Base-by-base conservation (phyloP, 2,329 filamentous ascomycete species). In the Blastomyces parvus region DNA sequence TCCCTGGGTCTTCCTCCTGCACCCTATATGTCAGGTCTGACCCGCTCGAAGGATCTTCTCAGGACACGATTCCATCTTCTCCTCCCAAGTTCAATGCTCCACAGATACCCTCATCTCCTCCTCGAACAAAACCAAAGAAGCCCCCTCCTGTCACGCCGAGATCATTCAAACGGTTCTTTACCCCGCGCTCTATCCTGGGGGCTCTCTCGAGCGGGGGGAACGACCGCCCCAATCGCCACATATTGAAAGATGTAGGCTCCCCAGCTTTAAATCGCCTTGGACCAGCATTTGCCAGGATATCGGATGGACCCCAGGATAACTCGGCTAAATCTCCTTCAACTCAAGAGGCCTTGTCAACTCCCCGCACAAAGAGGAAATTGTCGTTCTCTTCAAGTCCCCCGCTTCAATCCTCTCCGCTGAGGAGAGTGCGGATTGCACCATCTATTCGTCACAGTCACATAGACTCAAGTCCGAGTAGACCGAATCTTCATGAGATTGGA, bases 91-190 rank as follows among this genome's bases (percentile, higher is more conserved):
- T 66, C 56, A 62, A 59, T 60, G 63, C 60, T 19, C 53, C 74
- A 62, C 72, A 75, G 55, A 69, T 77, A 64, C 76, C 76, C 50
- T 77, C 76, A 53, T 78, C 76, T 65, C 76, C 77, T 62, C 76
- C 77, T 56, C 76, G 76, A 38, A 72, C 76, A 64, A 77, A 76
- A 67, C 72, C 70, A 61, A 75, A 74, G 69, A 80, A 78, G 65
- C 76, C 76, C 59, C 79, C 80, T 55, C 76, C 79, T 36, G 75
- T 82, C 42, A 81, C 80, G 14, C 80, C 80, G n/a, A 75, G 79
- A 59, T 78, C 79, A n/a, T 81, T 82, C 64, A 76, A 74, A 61
- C 74, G 76, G 44, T 82, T 82, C 67, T 82, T 82, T 65, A 81
- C 79, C n/a, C 80, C 80, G 44, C 74, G 78, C 36, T 78, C 77